phyloP scores from a whole-genome alignment of 1,139 yeast genomes.

The Geotrichum reessii region DNA sequence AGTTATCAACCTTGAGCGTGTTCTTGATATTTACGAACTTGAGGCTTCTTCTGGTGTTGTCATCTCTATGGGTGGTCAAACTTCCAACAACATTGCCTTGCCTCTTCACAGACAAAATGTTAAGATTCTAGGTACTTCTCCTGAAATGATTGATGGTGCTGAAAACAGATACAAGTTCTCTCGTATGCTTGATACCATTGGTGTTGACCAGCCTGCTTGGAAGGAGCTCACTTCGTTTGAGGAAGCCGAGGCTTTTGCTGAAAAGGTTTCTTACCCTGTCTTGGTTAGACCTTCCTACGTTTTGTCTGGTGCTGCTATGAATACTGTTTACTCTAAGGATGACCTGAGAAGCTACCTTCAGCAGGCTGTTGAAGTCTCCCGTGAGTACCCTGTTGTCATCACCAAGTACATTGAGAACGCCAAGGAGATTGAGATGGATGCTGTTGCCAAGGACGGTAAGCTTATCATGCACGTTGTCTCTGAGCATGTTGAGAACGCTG shows the following conservation, averaged over 20 bases:
- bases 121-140: slow-evolving; percentile 86
- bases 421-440: slow-evolving; percentile 95
- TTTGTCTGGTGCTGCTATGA: slow-evolving; percentile 97
- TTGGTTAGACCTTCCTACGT: slow-evolving; percentile 97
- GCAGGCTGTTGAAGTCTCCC: slow-evolving; percentile 86
- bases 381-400: slow-evolving; percentile 95
- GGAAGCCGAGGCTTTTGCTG: slow-evolving; percentile 83
- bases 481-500: slow-evolving; percentile 97
- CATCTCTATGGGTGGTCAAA: slow-evolving; percentile 95
- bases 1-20: slow-evolving; percentile 91
- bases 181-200: slow-evolving; percentile 82
- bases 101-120: slow-evolving; percentile 68
- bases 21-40: slow-evolving; percentile 91
- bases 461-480: slow-evolving; percentile 92
- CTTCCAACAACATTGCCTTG: slow-evolving; percentile 94
- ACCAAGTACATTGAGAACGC: slow-evolving; percentile 95
- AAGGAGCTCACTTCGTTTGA: slow-evolving; percentile 82
- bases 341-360: slow-evolving; percentile 78
- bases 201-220: slow-evolving; percentile 97
- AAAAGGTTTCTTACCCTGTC: slow-evolving; percentile 87
- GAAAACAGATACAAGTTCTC: slow-evolving; percentile 98
- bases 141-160: slow-evolving; percentile 92
- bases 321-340: slow-evolving; percentile 70
- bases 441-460: slow-evolving; percentile 83
- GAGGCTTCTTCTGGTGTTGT: slow-evolving; percentile 88